Conservation (phyloP, 306 rosid genomes). For the Cucurbita ficifolia region DNA sequence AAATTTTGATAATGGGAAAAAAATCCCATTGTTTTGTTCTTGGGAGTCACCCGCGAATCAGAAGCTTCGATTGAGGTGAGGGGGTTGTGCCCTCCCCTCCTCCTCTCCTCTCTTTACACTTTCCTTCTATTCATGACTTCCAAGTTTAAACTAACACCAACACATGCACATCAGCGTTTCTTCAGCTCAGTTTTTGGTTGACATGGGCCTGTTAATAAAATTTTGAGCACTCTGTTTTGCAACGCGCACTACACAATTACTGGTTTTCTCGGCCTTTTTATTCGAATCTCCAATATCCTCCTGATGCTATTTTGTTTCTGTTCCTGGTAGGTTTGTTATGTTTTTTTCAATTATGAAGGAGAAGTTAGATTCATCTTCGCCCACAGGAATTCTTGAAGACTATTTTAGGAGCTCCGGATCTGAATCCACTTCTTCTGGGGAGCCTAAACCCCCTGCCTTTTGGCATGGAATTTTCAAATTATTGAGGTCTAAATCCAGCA, state of each 20-base stretch:
- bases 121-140: background rate
- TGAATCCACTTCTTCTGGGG: constrained; percentile 59
- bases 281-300: background rate
- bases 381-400: constrained; percentile 75
- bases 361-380: constrained; percentile 43
- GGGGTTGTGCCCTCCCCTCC: background rate
- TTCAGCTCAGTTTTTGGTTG: background rate
- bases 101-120: background rate
- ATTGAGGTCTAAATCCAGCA: constrained; percentile 42
- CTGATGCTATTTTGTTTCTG: background rate
- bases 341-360: constrained; percentile 36
- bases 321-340: constrained; percentile 15
- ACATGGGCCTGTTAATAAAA: too few species aligned
- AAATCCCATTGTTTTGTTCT: background rate
- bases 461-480: constrained; percentile 42
- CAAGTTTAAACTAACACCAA: background rate
- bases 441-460: constrained; percentile 27
- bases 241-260: too few species aligned
- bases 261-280: background rate
- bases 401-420: constrained; percentile 71
- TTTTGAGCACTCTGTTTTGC: too few species aligned
- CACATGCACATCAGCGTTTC: background rate
- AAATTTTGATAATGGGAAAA: background rate
- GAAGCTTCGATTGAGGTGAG: background rate
- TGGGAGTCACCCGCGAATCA: background rate